Conservation (phyloP, 495 filamentous ascomycete genomes). For the Hypoxylon fuscum region DNA sequence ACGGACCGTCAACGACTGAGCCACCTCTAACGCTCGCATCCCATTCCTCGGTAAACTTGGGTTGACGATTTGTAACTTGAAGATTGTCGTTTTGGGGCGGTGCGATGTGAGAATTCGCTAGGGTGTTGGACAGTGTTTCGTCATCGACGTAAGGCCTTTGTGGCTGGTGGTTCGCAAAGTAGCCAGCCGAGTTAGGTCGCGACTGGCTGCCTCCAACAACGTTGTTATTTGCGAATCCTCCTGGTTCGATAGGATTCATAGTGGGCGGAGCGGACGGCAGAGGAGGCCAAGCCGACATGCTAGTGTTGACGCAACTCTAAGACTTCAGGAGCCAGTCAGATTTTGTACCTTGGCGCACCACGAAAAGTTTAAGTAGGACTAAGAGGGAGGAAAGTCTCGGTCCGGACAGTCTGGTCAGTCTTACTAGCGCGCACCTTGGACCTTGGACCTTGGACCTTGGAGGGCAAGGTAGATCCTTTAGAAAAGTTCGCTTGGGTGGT, state of each 20-base stretch:
- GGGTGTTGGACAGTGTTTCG: slow-evolving; percentile 53
- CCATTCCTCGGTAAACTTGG: slow-evolving; percentile 74
- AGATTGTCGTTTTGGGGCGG: slow-evolving; percentile 42
- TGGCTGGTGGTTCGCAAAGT: slow-evolving; percentile 38
- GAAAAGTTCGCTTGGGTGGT: neutral
- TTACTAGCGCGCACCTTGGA: too few relatives aligned
- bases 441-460: too few relatives aligned
- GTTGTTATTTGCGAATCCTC: slow-evolving; percentile 18
- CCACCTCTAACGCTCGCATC: slow-evolving; percentile 72
- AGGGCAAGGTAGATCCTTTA: slow-evolving; percentile 4
- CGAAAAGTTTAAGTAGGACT: slow-evolving; percentile 12
- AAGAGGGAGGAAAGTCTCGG: slow-evolving; percentile 4
- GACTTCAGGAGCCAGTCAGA: slow-evolving; percentile 19
- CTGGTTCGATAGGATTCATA: slow-evolving; percentile 29
- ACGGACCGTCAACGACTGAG: slow-evolving; percentile 63
- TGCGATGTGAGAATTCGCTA: slow-evolving; percentile 50
- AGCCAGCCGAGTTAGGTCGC: slow-evolving; percentile 33
- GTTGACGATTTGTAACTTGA: slow-evolving; percentile 33
- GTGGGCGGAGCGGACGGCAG: slow-evolving; percentile 21
- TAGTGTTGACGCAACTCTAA: slow-evolving; percentile 26
- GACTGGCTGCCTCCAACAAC: slow-evolving; percentile 20
- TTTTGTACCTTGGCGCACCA: neutral
- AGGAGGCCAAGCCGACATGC: slow-evolving; percentile 35
- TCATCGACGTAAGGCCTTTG: slow-evolving; percentile 43
- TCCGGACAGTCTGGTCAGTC: too few relatives aligned